phyloP scores from a whole-genome alignment of 352 stramenopile genomes.

The Elongisporangium prolatum region DNA sequence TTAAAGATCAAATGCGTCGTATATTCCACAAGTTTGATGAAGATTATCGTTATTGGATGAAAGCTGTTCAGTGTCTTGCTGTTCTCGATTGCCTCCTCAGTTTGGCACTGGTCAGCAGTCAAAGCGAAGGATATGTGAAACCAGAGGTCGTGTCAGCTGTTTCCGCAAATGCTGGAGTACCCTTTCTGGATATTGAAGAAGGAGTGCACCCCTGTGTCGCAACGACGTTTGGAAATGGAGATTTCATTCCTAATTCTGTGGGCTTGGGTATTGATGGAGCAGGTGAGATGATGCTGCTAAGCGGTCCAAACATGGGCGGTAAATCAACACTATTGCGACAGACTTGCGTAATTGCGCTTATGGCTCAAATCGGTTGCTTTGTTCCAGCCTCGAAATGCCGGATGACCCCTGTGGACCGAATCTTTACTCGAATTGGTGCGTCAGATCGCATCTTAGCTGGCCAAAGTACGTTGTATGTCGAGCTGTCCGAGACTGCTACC shows the following conservation, averaged over 20 bases:
- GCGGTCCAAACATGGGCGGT: slow-evolving; percentile 98
- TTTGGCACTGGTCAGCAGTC: slow-evolving; percentile 90
- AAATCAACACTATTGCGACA: slow-evolving; percentile 98
- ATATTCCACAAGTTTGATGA: slow-evolving; percentile 98
- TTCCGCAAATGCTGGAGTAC: slow-evolving; percentile 32
- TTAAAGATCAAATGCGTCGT: slow-evolving; percentile 86
- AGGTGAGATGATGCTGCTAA: slow-evolving; percentile 90
- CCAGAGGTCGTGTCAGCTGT: slow-evolving; percentile 85
- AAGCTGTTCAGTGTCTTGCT: slow-evolving; percentile 88
- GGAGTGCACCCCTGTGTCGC: slow-evolving; percentile 95
- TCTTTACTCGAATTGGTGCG: slow-evolving; percentile 99
- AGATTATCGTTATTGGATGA: slow-evolving; percentile 91
- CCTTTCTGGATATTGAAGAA: slow-evolving; percentile 90
- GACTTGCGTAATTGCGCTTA: slow-evolving; percentile 96
- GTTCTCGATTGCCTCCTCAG: slow-evolving; percentile 95
- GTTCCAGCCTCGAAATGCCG: slow-evolving; percentile 93
- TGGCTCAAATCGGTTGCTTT: slow-evolving; percentile 99
- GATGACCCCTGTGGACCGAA: slow-evolving; percentile 97
- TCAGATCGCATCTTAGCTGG: slow-evolving; percentile 97
- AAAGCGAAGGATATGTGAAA: slow-evolving; percentile 91
- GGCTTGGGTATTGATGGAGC: slow-evolving; percentile 71
- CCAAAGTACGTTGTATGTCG: slow-evolving; percentile 99
- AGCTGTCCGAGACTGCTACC: slow-evolving; percentile 97
- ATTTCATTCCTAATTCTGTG: slow-evolving; percentile 98
- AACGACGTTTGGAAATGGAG: slow-evolving; percentile 57